phyloP scores from a whole-genome alignment of 768 basidiomycete genomes.

The Leccinum boreale region DNA sequence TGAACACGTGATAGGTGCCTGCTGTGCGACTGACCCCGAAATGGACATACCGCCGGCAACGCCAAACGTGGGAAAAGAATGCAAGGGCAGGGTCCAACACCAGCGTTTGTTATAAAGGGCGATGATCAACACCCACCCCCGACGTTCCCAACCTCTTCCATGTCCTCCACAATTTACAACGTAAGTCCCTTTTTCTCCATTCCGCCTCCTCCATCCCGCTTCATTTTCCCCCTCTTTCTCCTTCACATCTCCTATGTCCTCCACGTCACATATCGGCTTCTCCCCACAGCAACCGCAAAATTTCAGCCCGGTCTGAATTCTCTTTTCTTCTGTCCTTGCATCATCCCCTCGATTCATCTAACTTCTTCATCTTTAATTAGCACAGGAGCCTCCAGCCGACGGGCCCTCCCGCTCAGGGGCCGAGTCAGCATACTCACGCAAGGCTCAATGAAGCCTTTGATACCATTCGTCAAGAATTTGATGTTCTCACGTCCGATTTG shows the following conservation, averaged over 20 bases:
- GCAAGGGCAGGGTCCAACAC: slow-evolving; percentile 32
- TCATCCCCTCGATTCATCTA: slow-evolving; percentile 8
- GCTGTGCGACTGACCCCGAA: slow-evolving; percentile 21
- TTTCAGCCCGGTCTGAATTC: slow-evolving; percentile 13
- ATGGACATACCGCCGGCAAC: slow-evolving; percentile 34
- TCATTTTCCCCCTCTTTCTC: neutral
- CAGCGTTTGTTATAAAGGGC: slow-evolving; percentile 37
- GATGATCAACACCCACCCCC: slow-evolving; percentile 37
- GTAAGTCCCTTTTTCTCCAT: slow-evolving; percentile 23
- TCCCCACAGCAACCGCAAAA: slow-evolving; percentile 20
- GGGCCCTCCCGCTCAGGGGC: slow-evolving; percentile 41
- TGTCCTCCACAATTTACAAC: slow-evolving; percentile 39
- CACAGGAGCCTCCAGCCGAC: slow-evolving; percentile 57
- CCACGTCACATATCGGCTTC: neutral
- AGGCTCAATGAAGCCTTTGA: slow-evolving; percentile 80
- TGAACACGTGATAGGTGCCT: slow-evolving; percentile 31
- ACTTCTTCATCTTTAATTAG: slow-evolving; percentile 26
- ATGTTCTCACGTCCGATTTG: slow-evolving; percentile 66
- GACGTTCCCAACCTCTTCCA: slow-evolving; percentile 36
- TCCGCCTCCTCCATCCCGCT: neutral
- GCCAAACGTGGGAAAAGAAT: slow-evolving; percentile 35
- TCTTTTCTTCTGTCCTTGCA: neutral
- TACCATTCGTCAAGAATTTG: slow-evolving; percentile 80
- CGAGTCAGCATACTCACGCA: slow-evolving; percentile 37
- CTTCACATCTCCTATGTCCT: neutral